Evolutionary conservation across 805 yeast species (phyloP).

Genomic region (Saccharomycopsis sp.): DNA sequence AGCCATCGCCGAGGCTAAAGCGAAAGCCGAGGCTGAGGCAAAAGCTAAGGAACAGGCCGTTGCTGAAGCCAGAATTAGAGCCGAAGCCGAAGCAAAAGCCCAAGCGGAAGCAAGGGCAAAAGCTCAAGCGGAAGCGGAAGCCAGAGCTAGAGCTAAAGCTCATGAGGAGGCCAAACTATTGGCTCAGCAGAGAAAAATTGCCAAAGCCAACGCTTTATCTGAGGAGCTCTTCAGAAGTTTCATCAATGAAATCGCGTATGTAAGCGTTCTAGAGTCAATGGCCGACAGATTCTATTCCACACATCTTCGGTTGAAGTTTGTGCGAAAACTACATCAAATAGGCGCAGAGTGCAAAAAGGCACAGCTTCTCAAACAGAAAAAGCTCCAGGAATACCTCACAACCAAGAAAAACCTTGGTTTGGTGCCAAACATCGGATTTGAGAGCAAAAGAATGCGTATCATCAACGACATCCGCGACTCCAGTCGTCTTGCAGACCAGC

Average conservation of each 20-base stretch:
- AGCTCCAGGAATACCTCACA: constrained; percentile 33
- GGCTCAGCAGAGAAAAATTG: constrained; percentile 7
- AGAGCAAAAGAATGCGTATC: constrained; percentile 24
- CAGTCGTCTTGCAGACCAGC: constrained; percentile 23
- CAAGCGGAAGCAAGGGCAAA: not conserved
- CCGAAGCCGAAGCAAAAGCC: not conserved
- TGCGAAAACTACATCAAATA: constrained; percentile 29
- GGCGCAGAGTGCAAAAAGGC: constrained; percentile 26
- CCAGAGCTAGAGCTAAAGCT: constrained; percentile 18
- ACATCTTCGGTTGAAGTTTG: constrained; percentile 27
- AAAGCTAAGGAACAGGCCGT: not conserved
- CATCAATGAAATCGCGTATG: constrained; percentile 47
- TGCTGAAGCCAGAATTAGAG: not conserved
- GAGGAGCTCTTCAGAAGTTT: constrained; percentile 53
- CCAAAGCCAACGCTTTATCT: constrained; percentile 35
- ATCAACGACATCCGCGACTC: constrained; percentile 21
- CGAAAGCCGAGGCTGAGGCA: not conserved
- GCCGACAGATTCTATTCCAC: constrained; percentile 38
- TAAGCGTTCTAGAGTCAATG: constrained; percentile 34
- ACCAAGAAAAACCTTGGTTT: constrained; percentile 32
- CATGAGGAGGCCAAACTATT: not conserved
- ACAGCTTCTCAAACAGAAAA: constrained; percentile 31
- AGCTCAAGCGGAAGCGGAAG: constrained; percentile 6
- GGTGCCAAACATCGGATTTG: constrained; percentile 23
- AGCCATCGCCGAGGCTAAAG: not conserved